Conservation (phyloP, 208 protist genomes). For the Leishmania martiniquensis region DNA sequence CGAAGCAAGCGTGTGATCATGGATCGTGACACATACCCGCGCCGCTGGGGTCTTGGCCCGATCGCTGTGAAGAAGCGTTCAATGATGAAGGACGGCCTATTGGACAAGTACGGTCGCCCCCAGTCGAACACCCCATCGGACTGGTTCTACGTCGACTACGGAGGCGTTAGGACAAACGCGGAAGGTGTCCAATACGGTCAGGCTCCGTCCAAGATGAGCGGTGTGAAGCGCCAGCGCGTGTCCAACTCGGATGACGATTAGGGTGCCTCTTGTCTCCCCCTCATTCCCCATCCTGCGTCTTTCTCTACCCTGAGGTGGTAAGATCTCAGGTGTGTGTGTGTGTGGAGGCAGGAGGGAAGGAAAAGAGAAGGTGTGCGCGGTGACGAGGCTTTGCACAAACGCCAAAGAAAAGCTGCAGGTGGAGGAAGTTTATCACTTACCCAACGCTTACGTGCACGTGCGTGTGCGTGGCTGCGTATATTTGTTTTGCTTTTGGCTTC, state of each 20-base stretch:
- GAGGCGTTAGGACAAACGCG: slow-evolving; percentile 85
- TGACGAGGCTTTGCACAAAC: background rate
- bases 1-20: slow-evolving; percentile 99
- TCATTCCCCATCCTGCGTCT: background rate
- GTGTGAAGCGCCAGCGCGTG: slow-evolving; percentile 57
- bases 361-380: background rate
- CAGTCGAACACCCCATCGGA: slow-evolving; percentile 97
- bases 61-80: slow-evolving; percentile 97
- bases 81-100: slow-evolving; percentile 96
- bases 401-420: background rate
- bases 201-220: slow-evolving; percentile 43
- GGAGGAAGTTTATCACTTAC: background rate
- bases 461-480: background rate
- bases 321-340: background rate
- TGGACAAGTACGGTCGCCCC: slow-evolving; percentile 98
- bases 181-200: slow-evolving; percentile 83
- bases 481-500: slow-evolving; percentile 20
- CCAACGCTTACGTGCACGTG: background rate
- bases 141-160: slow-evolving; percentile 97
- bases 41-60: slow-evolving; percentile 98
- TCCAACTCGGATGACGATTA: slow-evolving; percentile 66
- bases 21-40: slow-evolving; percentile 99
- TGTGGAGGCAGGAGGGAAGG: background rate
- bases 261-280: background rate
- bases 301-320: background rate